Evolutionary conservation across 129 eudicot species (phyloP).

Genomic region (Glebionis coronaria): DNA sequence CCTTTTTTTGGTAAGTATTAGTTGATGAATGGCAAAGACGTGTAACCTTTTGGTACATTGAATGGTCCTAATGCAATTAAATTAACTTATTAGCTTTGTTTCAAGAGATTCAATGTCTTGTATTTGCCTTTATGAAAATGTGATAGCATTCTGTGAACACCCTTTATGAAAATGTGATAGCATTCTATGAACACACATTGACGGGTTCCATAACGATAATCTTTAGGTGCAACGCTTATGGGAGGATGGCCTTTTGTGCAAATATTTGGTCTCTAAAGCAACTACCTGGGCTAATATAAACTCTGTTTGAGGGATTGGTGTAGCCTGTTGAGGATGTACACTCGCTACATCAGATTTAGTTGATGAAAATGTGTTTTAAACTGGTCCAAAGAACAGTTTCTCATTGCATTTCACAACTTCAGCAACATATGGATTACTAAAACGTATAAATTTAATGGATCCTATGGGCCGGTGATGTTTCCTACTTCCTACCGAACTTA

Average conservation of each 20-base stretch:
- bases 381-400: conserved; percentile 36
- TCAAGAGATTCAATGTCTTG: conserved; percentile 82
- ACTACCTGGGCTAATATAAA: conserved; percentile 28
- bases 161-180: conserved; percentile 53
- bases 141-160: conserved; percentile 73
- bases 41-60: too few species aligned
- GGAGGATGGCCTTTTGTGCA: conserved; percentile 31
- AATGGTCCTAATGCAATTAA: conserved; percentile 68
- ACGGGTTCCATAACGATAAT: conserved; percentile 45
- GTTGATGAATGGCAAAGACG: too few species aligned
- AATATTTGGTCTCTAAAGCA: conserved; percentile 38
- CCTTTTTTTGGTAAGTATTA: too few species aligned
- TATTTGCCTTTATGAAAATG: conserved; percentile 88
- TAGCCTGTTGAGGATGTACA: conserved; percentile 18
- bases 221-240: conserved; percentile 36
- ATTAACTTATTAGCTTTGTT: conserved; percentile 59
- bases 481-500: too few species aligned
- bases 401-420: conserved; percentile 52
- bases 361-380: conserved; percentile 39
- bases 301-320: conserved; percentile 22
- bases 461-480: too few species aligned
- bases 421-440: conserved; percentile 1
- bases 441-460: too few species aligned
- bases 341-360: conserved; percentile 21
- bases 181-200: conserved; percentile 49